phyloP scores from a whole-genome alignment of 805 yeast species.

The Wickerhamiella galacta region DNA sequence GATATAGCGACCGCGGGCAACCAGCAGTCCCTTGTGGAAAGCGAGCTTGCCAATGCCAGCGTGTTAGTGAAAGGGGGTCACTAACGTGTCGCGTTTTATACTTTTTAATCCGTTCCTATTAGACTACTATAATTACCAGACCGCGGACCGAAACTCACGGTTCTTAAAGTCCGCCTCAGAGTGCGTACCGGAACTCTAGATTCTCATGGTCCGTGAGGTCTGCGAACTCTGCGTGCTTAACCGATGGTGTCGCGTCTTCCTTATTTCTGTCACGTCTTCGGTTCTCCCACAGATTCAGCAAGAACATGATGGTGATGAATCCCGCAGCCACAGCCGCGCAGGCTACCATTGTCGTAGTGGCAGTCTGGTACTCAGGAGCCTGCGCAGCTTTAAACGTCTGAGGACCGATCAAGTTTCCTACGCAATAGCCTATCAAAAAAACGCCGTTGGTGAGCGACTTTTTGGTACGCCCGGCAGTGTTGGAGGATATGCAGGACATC shows the following conservation, averaged over 20 bases:
- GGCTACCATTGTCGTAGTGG: conserved; percentile 38
- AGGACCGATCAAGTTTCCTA: conserved; percentile 61
- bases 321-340: conserved; percentile 28
- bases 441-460: conserved; percentile 43
- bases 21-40: conserved; percentile 17
- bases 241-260: conserved; percentile 1
- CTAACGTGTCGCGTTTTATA: too few species aligned
- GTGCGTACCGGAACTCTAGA: conserved; percentile 32
- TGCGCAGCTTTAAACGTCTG: conserved; percentile 43
- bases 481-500: conserved; percentile 20
- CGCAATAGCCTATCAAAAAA: conserved; percentile 46
- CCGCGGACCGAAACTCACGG: too few species aligned
- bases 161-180: too few species aligned
- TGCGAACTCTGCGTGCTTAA: conserved; percentile 20
- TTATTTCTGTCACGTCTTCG: conserved; percentile 6
- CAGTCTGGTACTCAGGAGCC: conserved; percentile 43
- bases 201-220: conserved; percentile 38
- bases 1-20: conserved; percentile 13
- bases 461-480: conserved; percentile 61
- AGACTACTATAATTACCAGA: too few species aligned
- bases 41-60: conserved; percentile 20
- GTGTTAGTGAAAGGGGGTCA: too few species aligned
- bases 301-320: conserved; percentile 17
- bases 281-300: conserved; percentile 5
- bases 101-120: too few species aligned